phyloP scores from a whole-genome alignment of 1,284 basidiomycete species.

The Boletus smithii region DNA sequence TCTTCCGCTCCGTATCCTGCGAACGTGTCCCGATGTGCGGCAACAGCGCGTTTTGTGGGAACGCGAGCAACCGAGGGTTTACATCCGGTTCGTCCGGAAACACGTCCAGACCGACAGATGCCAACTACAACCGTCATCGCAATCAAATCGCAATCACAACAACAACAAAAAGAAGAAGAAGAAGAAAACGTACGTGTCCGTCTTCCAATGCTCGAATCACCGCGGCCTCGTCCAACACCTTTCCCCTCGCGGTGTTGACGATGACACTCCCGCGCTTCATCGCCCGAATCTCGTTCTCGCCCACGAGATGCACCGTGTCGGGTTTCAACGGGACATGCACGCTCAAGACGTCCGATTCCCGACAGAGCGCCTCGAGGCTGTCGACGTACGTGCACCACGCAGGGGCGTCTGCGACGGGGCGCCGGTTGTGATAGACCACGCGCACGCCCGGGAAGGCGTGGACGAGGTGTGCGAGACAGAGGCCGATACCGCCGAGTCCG shows the following conservation, averaged over 20 bases:
- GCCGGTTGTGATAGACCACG: slow-evolving; percentile 77
- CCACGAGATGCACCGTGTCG: slow-evolving; percentile 76
- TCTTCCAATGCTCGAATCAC: slow-evolving; percentile 81
- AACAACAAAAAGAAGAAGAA: no score
- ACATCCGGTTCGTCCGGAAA: slow-evolving; percentile 86
- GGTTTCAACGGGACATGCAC: slow-evolving; percentile 67
- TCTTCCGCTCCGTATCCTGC: slow-evolving; percentile 74
- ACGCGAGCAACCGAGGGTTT: slow-evolving; percentile 76
- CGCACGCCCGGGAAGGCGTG: slow-evolving; percentile 79
- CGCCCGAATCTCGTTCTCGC: slow-evolving; percentile 71
- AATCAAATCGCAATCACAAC: no score
- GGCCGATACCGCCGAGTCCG: slow-evolving; percentile 88
- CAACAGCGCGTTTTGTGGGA: slow-evolving; percentile 77
- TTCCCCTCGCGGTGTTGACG: slow-evolving; percentile 88
- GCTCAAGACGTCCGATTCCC: slow-evolving; percentile 75
- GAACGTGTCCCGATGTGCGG: slow-evolving; percentile 90
- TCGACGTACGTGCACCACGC: slow-evolving; percentile 75
- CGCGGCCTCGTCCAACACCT: slow-evolving; percentile 84
- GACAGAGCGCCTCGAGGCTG: slow-evolving; percentile 70
- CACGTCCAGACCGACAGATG: slow-evolving; percentile 84
- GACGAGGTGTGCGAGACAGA: slow-evolving; percentile 63
- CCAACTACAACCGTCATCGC: slow-evolving; percentile 69
- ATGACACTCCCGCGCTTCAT: slow-evolving; percentile 81
- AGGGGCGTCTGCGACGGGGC: slow-evolving; percentile 55
- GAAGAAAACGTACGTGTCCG: slow-evolving; percentile 64